Conservation (phyloP, 345 rosid genomes). For the Salix arbutifolia region DNA sequence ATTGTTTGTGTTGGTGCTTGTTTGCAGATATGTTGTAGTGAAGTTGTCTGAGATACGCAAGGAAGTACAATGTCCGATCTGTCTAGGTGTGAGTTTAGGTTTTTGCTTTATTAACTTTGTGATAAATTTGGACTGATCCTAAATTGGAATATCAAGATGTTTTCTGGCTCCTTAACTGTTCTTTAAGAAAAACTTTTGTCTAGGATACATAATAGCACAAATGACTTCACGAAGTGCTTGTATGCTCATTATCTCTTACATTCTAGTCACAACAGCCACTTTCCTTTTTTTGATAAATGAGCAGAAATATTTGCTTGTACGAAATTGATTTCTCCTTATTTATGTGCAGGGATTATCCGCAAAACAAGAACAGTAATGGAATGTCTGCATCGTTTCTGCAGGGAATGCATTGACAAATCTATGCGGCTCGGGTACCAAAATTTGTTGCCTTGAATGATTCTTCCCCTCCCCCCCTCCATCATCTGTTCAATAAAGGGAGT, state of each 20-base stretch:
- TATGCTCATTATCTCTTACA: background rate
- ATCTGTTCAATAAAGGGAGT: background rate
- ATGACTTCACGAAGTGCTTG: background rate
- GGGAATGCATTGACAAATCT: slow-evolving; percentile 82
- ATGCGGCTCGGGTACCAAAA: slow-evolving; percentile 68
- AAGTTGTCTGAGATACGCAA: slow-evolving; percentile 58
- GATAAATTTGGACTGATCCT: background rate
- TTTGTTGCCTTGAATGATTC: slow-evolving; percentile 10
- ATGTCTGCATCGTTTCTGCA: slow-evolving; percentile 79
- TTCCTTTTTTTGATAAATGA: slow-evolving; percentile 1
- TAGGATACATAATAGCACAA: background rate
- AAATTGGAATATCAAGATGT: background rate
- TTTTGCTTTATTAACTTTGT: slow-evolving; percentile 1
- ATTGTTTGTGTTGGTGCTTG: background rate
- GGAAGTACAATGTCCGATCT: slow-evolving; percentile 79
- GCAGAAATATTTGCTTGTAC: background rate
- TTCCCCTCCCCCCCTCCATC: background rate
- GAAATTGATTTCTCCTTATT: slow-evolving; percentile 7
- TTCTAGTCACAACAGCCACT: background rate
- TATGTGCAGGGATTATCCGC: slow-evolving; percentile 58
- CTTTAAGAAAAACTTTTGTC: background rate
- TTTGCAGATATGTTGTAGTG: slow-evolving; percentile 43
- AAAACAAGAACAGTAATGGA: slow-evolving; percentile 89
- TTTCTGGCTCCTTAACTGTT: background rate
- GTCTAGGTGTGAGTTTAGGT: slow-evolving; percentile 46